Evolutionary conservation across 495 filamentous ascomycete genomes (phyloP).

Genomic region (Hypoxylon intermedium): DNA sequence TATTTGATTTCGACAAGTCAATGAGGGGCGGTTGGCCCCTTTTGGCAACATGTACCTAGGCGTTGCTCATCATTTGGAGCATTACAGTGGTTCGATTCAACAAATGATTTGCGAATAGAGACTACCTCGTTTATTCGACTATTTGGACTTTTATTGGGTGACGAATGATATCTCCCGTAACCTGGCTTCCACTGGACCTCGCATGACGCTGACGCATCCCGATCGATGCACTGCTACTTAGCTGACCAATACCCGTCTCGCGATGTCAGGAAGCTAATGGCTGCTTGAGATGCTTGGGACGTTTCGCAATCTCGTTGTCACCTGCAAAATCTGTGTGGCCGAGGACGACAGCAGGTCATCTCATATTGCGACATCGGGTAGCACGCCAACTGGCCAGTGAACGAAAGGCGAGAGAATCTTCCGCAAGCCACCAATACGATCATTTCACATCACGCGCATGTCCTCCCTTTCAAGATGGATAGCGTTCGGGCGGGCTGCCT

Average conservation of each 20-base stretch:
- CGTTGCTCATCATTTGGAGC: slow-evolving; percentile 34
- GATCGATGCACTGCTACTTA: background rate
- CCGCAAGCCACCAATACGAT: background rate
- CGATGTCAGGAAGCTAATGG: slow-evolving; percentile 7
- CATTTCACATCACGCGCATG: background rate
- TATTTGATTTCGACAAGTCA: slow-evolving; percentile 40
- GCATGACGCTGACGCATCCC: background rate
- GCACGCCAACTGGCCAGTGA: slow-evolving; percentile 1
- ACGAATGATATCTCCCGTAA: slow-evolving; percentile 22
- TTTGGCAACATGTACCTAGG: slow-evolving; percentile 38
- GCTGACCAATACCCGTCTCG: background rate
- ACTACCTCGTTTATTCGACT: slow-evolving; percentile 35
- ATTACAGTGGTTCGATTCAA: slow-evolving; percentile 26
- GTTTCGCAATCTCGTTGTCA: slow-evolving; percentile 16
- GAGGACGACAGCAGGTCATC: slow-evolving; percentile 7
- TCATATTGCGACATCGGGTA: slow-evolving; percentile 11
- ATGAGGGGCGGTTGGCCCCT: slow-evolving; percentile 20
- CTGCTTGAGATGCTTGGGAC: background rate
- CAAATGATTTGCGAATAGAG: slow-evolving; percentile 38
- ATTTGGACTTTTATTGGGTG: slow-evolving; percentile 13
- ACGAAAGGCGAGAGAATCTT: slow-evolving; percentile 4
- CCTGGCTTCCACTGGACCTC: slow-evolving; percentile 3
- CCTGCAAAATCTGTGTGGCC: slow-evolving; percentile 4
- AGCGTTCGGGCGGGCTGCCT: background rate
- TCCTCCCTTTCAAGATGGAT: background rate